Evolutionary conservation across 176 grass and related monocot genomes (phyloP).

Genomic region (Poa annua): DNA sequence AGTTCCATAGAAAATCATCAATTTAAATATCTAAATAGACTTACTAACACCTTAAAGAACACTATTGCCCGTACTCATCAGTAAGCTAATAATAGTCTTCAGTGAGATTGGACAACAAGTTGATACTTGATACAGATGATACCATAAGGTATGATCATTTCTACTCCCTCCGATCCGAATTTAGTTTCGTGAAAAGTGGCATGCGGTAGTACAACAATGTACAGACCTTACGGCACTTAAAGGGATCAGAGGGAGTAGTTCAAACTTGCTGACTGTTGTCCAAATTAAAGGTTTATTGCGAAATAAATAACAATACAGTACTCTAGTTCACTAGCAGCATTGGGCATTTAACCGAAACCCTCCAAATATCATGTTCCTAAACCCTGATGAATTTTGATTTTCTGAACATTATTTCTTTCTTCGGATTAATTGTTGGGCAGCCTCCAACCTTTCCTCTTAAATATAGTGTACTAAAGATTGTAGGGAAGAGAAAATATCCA

Average conservation of each 20-base stretch:
- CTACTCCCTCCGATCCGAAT: no score
- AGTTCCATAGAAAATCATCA: conserved; percentile 27
- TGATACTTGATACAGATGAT: conserved; percentile 20
- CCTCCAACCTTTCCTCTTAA: neutral
- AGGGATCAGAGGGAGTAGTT: neutral
- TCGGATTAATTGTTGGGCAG: neutral
- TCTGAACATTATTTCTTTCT: neutral
- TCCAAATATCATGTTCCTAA: conserved; percentile 6
- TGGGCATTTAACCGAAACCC: neutral
- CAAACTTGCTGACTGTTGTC: neutral
- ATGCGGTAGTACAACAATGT: no score
- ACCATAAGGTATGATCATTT: neutral
- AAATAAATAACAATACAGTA: conserved; percentile 24
- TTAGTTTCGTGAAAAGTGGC: no score
- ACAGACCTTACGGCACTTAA: no score
- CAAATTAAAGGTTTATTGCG: conserved; percentile 11
- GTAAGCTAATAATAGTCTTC: neutral
- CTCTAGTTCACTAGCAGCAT: neutral
- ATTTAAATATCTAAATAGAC: conserved; percentile 32
- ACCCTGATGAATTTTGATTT: neutral
- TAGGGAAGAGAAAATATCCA: neutral
- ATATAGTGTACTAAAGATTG: neutral
- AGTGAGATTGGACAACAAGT: neutral
- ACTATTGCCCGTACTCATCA: neutral
- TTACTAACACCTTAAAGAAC: neutral